Percentiles rank a stretch among this genome's conserved stretches.
These are phyloP conservation scores for Macrophomina tecta DNA, from an alignment of 2,329 filamentous ascomycete species.

Conservation along the genomic window DNA sequence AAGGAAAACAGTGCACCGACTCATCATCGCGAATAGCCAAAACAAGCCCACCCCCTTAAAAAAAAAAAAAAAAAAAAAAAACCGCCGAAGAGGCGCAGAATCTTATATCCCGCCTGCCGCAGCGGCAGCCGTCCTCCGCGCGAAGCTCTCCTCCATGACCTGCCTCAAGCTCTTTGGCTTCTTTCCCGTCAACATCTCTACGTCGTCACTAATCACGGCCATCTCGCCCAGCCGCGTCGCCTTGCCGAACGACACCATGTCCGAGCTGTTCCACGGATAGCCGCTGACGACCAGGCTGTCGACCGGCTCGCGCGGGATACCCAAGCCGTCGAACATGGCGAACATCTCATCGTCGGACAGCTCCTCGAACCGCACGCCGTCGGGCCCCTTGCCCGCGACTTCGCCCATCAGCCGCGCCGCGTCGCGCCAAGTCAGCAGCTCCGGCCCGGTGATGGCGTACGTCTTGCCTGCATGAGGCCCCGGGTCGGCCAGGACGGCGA, in stretches of 20 bases:
- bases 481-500: constrained; percentile 7
- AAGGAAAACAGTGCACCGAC: too few relatives aligned
- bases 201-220: constrained; percentile 11
- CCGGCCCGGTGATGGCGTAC: constrained; percentile 22
- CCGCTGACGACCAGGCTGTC: background rate
- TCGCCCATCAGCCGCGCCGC: constrained; percentile 10
- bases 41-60: too few relatives aligned
- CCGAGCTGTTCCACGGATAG: constrained; percentile 7
- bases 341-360: constrained; percentile 13
- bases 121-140: constrained; percentile 55
- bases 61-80: too few relatives aligned
- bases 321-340: background rate
- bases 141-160: constrained; percentile 16
- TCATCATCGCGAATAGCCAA: too few relatives aligned
- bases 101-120: constrained; percentile 46
- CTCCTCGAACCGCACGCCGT: background rate
- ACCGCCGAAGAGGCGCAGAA: too few relatives aligned
- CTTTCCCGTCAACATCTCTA: constrained; percentile 15
- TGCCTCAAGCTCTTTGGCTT: constrained; percentile 9
- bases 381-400: background rate
- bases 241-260: constrained; percentile 20
- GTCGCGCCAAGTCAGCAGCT: constrained; percentile 20
- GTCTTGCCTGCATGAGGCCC: background rate
- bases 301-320: constrained; percentile 7
- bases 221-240: constrained; percentile 24